Percentiles rank a stretch among this genome's conserved stretches.
Conservation (phyloP, 352 stramenopile genomes). For the Globisporangium paddicum region DNA sequence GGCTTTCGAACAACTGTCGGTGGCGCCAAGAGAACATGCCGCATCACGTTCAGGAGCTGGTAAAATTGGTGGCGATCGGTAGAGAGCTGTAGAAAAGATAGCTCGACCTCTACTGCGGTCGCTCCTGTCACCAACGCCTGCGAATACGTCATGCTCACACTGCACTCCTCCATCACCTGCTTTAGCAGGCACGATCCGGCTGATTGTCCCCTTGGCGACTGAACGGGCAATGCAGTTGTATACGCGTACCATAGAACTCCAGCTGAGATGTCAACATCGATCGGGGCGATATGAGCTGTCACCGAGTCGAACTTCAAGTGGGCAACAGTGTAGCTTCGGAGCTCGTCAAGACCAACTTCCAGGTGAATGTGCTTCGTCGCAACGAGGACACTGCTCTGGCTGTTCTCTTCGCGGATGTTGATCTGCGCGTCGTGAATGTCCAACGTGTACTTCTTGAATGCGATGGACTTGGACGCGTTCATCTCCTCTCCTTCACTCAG, state of each 20-base stretch:
- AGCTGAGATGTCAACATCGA: slow-evolving; percentile 70
- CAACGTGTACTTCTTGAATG: slow-evolving; percentile 67
- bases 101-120: slow-evolving; percentile 49
- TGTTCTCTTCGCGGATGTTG: slow-evolving; percentile 67
- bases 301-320: slow-evolving; percentile 64
- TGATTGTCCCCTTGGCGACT: slow-evolving; percentile 7
- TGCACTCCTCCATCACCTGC: slow-evolving; percentile 78
- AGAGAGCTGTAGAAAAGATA: slow-evolving; percentile 69
- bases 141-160: slow-evolving; percentile 51
- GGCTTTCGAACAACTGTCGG: slow-evolving; percentile 30
- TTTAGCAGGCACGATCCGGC: slow-evolving; percentile 43
- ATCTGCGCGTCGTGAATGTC: slow-evolving; percentile 78
- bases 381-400: slow-evolving; percentile 58
- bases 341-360: slow-evolving; percentile 52
- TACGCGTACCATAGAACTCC: slow-evolving; percentile 75
- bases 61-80: slow-evolving; percentile 81
- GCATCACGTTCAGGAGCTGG: slow-evolving; percentile 71
- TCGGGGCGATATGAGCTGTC: slow-evolving; percentile 61
- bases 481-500: slow-evolving; percentile 9
- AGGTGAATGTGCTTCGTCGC: slow-evolving; percentile 78
- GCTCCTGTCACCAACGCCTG: slow-evolving; percentile 34
- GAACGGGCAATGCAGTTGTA: background rate
- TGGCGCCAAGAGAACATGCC: slow-evolving; percentile 68
- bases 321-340: slow-evolving; percentile 39
- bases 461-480: slow-evolving; percentile 28